Evolutionary conservation across 1,139 yeast genomes (phyloP), one percentile per base, ranked within the genome.

Genomic region (Hyphopichia pseudoburtonii): DNA sequence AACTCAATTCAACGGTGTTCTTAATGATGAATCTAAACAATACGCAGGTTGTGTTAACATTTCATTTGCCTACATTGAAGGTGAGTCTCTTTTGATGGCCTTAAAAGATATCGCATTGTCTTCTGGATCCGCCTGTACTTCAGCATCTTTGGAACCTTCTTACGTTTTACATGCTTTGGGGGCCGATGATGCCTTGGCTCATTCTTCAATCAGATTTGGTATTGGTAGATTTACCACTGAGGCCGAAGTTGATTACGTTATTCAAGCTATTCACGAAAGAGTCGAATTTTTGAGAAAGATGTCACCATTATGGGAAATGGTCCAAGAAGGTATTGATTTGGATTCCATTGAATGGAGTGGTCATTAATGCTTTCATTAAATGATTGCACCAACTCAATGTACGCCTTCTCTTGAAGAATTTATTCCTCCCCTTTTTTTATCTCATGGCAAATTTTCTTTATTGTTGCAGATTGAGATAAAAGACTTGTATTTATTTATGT

Each of bases 251-350:
- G 97, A 94, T 57, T 92, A 89, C 57, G 98, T 92, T 32, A 75
- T 90, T 47, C 73, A 83, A 45, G 96, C 97, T 17, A 89, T 92
- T 43, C 74, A 79, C 38, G 90, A 87, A 61, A 80, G 97, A 64
- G 98, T 92, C 36, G 85, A 83, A 45, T 89, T 88, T 64, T 76
- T 92, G 58, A 80, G 99, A 63, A 94, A 89, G 56, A 75, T 92
- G 69, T 83, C 95, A 37, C 99, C 99, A 38, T 74, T 92, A 51
- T 92, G 97, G 97, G 99, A 92, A 68, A 90, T 92, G 97, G 96
- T 88, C 39, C 96, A 92, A 66, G 98, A 92, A 50, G 98, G 98
- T 48, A 90, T 92, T 56, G 99, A 92, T 58, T 75, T 94, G 61
- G 78, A 85, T 55, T 76, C 95, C 32, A 92, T 92, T 55, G 95